Percentiles rank a stretch among this genome's conserved stretches.
phyloP scores from a whole-genome alignment of 1,139 yeast genomes.

The Suhomyces anneliseae region DNA sequence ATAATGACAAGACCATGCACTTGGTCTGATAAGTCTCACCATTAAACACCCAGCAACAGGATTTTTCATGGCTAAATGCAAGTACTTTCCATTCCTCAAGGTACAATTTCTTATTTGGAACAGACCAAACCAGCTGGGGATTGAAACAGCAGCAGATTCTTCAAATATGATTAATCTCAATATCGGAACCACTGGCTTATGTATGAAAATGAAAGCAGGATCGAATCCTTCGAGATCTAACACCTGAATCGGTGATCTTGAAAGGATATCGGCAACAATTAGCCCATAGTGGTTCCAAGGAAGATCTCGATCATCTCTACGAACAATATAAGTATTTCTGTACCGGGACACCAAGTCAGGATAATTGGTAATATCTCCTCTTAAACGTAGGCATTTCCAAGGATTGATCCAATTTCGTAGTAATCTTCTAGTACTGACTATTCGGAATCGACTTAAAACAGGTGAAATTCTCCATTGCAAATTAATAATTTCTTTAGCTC shows the following conservation, averaged over 20 bases:
- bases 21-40: not conserved
- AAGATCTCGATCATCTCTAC: no score
- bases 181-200: not conserved
- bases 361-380: not conserved
- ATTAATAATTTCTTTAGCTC: no score
- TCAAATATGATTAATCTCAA: not conserved
- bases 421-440: not conserved
- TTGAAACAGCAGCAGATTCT: not conserved
- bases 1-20: conserved; percentile 1
- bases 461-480: not conserved
- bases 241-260: not conserved
- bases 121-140: not conserved
- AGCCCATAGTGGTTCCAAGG: not conserved
- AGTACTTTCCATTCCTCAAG: not conserved
- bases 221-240: not conserved
- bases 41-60: not conserved
- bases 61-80: not conserved
- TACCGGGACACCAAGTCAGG: not conserved
- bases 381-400: not conserved
- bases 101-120: not conserved
- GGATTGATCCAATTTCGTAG: conserved; percentile 1
- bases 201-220: not conserved
- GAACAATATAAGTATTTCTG: no score
- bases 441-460: not conserved
- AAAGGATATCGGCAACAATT: not conserved